Evolutionary conservation across 495 filamentous ascomycete species (phyloP).

Genomic region (Letharia lupina): DNA sequence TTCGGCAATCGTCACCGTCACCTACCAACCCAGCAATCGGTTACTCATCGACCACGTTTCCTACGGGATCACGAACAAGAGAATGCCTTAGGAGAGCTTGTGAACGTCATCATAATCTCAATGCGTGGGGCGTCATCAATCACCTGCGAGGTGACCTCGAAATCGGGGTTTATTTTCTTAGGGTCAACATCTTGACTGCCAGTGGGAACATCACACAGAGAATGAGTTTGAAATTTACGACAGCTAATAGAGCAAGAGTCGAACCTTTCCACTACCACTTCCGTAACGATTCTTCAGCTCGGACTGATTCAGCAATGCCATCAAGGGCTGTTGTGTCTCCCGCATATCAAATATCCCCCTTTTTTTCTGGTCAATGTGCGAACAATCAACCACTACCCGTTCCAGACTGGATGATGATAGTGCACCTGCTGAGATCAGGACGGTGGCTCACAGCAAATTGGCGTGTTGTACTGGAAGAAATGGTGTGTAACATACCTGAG

Average conservation of each 20-base stretch:
- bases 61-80: background rate
- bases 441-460: background rate
- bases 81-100: background rate
- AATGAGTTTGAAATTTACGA: background rate
- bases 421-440: slow-evolving; percentile 42
- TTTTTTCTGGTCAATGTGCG: slow-evolving; percentile 86
- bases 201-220: background rate
- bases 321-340: slow-evolving; percentile 70
- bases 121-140: background rate
- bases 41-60: background rate
- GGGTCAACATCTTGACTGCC: background rate
- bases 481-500: slow-evolving; percentile 47
- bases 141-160: background rate
- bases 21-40: background rate
- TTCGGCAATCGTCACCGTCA: background rate
- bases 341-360: slow-evolving; percentile 87
- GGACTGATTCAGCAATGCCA: slow-evolving; percentile 54
- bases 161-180: background rate
- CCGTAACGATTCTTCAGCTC: slow-evolving; percentile 65
- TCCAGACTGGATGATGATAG: slow-evolving; percentile 60
- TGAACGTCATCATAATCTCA: background rate
- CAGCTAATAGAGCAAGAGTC: slow-evolving; percentile 51
- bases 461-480: background rate
- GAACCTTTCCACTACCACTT: slow-evolving; percentile 39
- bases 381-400: slow-evolving; percentile 79